Base-by-base conservation (phyloP, 805 yeast species). In the Cyberlindnera meyerae region DNA sequence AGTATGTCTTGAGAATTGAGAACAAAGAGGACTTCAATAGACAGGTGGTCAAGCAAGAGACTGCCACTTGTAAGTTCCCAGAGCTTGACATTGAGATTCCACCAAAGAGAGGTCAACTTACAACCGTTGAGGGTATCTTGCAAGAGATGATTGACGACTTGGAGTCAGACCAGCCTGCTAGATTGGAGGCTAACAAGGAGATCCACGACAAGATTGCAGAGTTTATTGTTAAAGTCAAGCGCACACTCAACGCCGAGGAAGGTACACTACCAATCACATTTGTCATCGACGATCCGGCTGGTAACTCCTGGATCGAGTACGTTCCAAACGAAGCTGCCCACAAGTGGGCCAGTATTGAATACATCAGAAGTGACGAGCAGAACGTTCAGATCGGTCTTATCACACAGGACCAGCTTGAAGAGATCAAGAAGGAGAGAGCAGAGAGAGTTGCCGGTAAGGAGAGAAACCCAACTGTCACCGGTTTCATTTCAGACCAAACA, bases 21-120 rank as follows among this genome's bases (percentile, higher is more conserved):
- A 53, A 55, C 12, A 70, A 71, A 44, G 72, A 72, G 27, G 97
- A 93, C 57, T 77, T 90, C 59, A 82, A 77, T 62, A 77, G 97
- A 60, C 95, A 90, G 63, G 83, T 93, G 16, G 86, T 93, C 51
- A 93, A 93, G 64, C 79, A 93, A 21, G 97, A 90, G 57, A 70
- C 85, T 17, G 90, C 95, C 18, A 65, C 77, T 9, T 82, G 88
- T 62, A 77, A 72, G 54, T 89, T 93, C 54, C 63, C 74, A 11
- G 96, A 89, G 58, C 66, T 90, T 42, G 96, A 88, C 48, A 77
- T 90, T 38, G 97, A 90, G 62, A 90, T 93, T 43, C 98, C 99
- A 5, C 86, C 97, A 24, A 85, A 88, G 58, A 75, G 87, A 51
- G 98, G 98, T 18, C 95, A 89, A 55, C 68, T 93, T 43, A 86